phyloP scores from a whole-genome alignment of 2,329 filamentous ascomycete species.

The Monosporascus ibericus region DNA sequence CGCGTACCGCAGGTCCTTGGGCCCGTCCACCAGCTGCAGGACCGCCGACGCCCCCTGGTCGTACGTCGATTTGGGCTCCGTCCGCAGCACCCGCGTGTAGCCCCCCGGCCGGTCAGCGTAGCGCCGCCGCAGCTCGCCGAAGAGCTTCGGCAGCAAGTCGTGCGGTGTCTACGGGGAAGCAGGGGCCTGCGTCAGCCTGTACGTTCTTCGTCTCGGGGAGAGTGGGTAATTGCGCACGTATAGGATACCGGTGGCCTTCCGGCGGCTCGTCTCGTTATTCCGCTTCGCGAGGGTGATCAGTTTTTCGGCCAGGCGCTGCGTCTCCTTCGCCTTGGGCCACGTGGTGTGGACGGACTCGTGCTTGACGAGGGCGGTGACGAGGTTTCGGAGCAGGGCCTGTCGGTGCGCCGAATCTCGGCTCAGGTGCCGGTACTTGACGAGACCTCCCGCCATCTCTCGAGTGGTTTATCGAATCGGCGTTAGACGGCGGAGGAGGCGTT shows the following conservation, averaged over 20 bases:
- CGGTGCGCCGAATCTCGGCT: slow-evolving; percentile 81
- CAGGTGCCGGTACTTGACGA: slow-evolving; percentile 83
- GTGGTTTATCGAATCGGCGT: not conserved
- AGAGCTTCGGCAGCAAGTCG: slow-evolving; percentile 75
- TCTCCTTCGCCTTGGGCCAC: slow-evolving; percentile 95
- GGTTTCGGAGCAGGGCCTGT: slow-evolving; percentile 86
- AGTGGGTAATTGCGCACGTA: slow-evolving; percentile 56
- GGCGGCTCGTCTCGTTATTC: slow-evolving; percentile 75
- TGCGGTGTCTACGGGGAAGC: slow-evolving; percentile 52
- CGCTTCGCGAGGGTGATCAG: slow-evolving; percentile 90
- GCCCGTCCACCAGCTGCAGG: slow-evolving; percentile 90
- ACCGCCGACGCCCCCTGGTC: slow-evolving; percentile 89
- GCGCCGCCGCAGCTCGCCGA: slow-evolving; percentile 72
- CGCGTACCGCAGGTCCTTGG: slow-evolving; percentile 88
- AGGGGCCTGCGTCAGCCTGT: slow-evolving; percentile 3
- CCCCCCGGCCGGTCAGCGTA: slow-evolving; percentile 78
- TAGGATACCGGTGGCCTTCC: slow-evolving; percentile 73
- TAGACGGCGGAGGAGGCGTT: slow-evolving; percentile 11
- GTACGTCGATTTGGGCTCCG: slow-evolving; percentile 75
- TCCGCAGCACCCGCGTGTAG: slow-evolving; percentile 90
- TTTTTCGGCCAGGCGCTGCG: slow-evolving; percentile 88
- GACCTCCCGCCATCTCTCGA: slow-evolving; percentile 72
- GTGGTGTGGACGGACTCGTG: slow-evolving; percentile 93
- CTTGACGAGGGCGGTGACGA: slow-evolving; percentile 90
- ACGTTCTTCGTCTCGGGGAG: not conserved